Evolutionary conservation across 2,329 filamentous ascomycete genomes (phyloP), one percentile per base, ranked within the genome.

Genomic region (Blastomyces emzantsi): DNA sequence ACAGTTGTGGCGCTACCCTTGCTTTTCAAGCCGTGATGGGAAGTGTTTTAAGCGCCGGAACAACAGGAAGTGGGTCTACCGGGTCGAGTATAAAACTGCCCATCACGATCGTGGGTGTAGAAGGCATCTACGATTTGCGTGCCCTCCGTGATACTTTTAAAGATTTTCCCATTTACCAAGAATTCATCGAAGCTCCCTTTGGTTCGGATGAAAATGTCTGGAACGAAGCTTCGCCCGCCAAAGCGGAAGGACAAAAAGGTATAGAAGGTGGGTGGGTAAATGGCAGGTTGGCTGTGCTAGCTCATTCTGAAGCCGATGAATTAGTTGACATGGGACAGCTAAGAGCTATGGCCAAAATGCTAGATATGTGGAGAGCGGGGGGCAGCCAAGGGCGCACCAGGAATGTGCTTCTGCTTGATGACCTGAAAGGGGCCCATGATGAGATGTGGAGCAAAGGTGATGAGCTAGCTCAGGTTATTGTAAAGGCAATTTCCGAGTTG

Each of bases 321-420:
- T 67, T 79, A 43, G 76, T 80, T 9, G 75, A 79, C 68, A 64
- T 65, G 55, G 66, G 64, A 1, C 78, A 80, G 66, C 60, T 72
- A 7, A 70, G 74, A 54, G 69, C 59, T 2, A 79, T 85, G 82
- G 69, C 81, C 79, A 66, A 81, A 73, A 73, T 79, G 73, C 73
- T 83, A 78, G 72, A 81, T 74, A 70, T 77, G 71, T 77, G 80
- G 80, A 73, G 82, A 77, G 72, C 80, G 68, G 72, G 72, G 69
- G 72, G 70, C 73, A 73, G 17, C 45, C 22, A 74, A 73, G 75
- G 75, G 75, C 70, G 71, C 76, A 77, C 70, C 60, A 63, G 68
- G 70, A 30, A 43, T 49, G 73, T 79, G 65, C 71, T 79, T 19
- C 58, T 69, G 71, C 73, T 81, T 1, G 45, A 71, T 2, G 71